Base-by-base conservation (phyloP, 192 early-diverging fungal species). In the Entomortierella lignicola region DNA sequence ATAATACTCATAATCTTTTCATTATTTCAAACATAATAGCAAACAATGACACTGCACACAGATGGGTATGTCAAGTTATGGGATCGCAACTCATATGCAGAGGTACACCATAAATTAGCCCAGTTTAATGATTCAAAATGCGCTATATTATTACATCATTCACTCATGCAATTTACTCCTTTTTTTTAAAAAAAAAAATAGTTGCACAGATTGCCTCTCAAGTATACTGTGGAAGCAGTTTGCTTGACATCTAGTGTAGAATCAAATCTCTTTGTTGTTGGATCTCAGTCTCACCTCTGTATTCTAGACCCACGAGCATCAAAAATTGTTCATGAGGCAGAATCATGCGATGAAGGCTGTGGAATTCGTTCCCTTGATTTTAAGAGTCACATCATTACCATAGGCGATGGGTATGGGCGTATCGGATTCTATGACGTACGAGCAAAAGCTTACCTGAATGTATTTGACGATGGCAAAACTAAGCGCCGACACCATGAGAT, bases 271-370 rank as follows among this genome's bases (percentile, higher is more conserved):
- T 82, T 66, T 65, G 83, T 74, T 13, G 66, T 84, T 15, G 83
- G 83, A 27, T 84, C 83, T 2, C 83, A 81, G 44, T 63, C 64
- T 7, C 83, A 84, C 50, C 61, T 84, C 39, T 70, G 74, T 15
- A 26, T 84, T 15, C 32, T 81, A 4, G 83, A 84, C 39, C 74
- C 80, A 5, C 54, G 83, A 20, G 41, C 48, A 0, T 30, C 64
- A 2, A 41, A 43, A 13, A 61, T 88, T 37, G 89, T 86, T 6
- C 86, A 86, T 32, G 77, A 70, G 7, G 61, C 88, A 48, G 83
- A 85, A 8, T 88, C 87, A 13, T 71, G 86, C 52, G 91, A 93
- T 81, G 88, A 89, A 6, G 89, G 87, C 4, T 92, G 91, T 87
- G 92, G 92, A 10, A 91, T 93, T 2, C 77, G 92, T 18, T 85